Evolutionary conservation across 495 filamentous ascomycete species (phyloP), one percentile per base, ranked within the genome.

Genomic region (Neurospora discreta): DNA sequence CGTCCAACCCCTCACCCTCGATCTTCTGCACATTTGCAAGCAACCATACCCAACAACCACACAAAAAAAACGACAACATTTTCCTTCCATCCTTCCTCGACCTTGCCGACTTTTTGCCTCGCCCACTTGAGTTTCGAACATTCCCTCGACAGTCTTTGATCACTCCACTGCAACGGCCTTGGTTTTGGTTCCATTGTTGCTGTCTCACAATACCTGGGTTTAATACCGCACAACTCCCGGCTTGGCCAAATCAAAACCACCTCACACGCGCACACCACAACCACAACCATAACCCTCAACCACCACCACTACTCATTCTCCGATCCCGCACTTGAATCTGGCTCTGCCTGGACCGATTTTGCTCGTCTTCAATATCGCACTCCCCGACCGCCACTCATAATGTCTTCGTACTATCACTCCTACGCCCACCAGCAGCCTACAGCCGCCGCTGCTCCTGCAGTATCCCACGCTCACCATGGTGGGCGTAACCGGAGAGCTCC

Each of bases 401-500:
- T 95, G 91, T 93, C 93, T 80, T 87, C 88, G 78, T 93, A 90
- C 82, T 89, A 90, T 80, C 85, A 87, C 77, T 92, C 89, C 84
- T 89, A 90, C 80, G 83, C 87, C 71, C 87, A 84, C 75, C 84
- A 88, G 76, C 88, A 89, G 74, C 90, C 89, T 80, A 84, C 85
- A 77, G 80, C 86, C 80, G 84, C 85, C 76, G 81, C 78, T 79
- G 80, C 83, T 75, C 80, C 80, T 75, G 76, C 84, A n/a, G 81
- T 85, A 41, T 86, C 89, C 70, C 88, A 91, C 80, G 90, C 87
- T 80, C 91, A 95, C 81, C 92, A 96, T 83, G 90, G 89, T 79
- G 90, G 92, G 73, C 92, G 94, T 74, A 93, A 93, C 77, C 91
- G 96, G 77, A 89, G 95, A 82, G 93, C 90, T 68, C 93, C 95